phyloP scores from a whole-genome alignment of 192 early-diverging fungal genomes.

The Piromyces sp. region DNA sequence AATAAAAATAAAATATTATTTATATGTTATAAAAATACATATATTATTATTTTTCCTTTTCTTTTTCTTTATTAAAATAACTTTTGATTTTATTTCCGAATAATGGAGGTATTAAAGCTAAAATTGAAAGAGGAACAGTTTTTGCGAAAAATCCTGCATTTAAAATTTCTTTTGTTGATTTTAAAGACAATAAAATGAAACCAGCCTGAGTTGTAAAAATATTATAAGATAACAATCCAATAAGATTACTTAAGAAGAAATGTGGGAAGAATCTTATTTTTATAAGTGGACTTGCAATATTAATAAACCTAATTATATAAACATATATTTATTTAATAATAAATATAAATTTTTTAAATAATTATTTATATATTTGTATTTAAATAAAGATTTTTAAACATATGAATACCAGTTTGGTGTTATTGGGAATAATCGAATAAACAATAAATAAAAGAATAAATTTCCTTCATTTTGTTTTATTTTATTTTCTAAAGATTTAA shows the following conservation, averaged over 20 bases:
- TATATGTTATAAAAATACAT: too few relatives aligned
- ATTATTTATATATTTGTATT: too few relatives aligned
- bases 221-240: background rate
- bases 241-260: background rate
- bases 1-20: too few relatives aligned
- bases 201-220: background rate
- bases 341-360: too few relatives aligned
- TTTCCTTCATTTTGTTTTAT: background rate
- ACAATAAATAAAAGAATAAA: background rate
- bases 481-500: background rate
- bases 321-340: too few relatives aligned
- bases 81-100: background rate
- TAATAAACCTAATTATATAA: background rate
- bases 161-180: background rate
- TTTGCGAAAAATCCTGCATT: background rate
- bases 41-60: background rate
- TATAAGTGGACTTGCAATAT: background rate
- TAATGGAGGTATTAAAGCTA: background rate
- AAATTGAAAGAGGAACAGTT: background rate
- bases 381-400: too few relatives aligned
- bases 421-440: background rate
- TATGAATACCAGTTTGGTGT: background rate
- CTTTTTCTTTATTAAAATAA: background rate
- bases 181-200: background rate
- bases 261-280: background rate